These are phyloP conservation scores for Botrytis cinerea DNA, from an alignment of 2,329 filamentous ascomycete species.

Conservation along the genomic window DNA sequence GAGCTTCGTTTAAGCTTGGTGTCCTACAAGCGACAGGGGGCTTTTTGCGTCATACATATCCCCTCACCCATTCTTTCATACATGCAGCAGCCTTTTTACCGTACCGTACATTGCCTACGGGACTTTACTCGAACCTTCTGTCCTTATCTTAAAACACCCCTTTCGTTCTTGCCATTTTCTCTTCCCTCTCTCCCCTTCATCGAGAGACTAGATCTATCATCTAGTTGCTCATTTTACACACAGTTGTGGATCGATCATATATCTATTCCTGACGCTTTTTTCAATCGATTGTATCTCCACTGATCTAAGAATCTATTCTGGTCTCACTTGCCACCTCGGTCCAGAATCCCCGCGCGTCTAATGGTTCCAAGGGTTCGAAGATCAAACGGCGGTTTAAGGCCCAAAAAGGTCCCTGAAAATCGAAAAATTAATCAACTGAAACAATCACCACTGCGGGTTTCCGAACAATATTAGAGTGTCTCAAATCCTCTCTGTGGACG, in stretches of 20 bases:
- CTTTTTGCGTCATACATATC: constrained; percentile 12
- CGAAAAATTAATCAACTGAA: background rate
- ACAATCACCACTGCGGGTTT: constrained; percentile 3
- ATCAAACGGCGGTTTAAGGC: constrained; percentile 11
- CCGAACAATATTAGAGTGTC: constrained; percentile 15
- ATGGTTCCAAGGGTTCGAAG: constrained; percentile 1
- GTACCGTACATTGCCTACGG: background rate
- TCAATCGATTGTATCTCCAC: constrained; percentile 15
- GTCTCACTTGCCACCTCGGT: background rate
- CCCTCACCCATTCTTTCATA: background rate
- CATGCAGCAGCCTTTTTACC: constrained; percentile 17
- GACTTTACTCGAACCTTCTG: constrained; percentile 6
- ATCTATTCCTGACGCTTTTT: background rate
- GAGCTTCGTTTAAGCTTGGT: background rate
- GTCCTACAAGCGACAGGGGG: constrained; percentile 13
- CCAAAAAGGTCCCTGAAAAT: background rate
- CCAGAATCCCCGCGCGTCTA: constrained; percentile 7
- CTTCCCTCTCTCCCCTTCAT: background rate
- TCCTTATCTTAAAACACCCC: constrained; percentile 18
- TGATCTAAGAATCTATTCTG: background rate
- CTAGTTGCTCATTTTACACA: constrained; percentile 19
- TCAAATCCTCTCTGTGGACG: background rate
- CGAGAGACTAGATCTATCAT: constrained; percentile 11
- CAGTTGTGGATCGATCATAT: constrained; percentile 7
- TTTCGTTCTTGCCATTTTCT: constrained; percentile 2